Percentiles rank a stretch among this genome's conserved stretches.
phyloP scores from a whole-genome alignment of 202 grass and related monocot species.

The Panicum virgatum region DNA sequence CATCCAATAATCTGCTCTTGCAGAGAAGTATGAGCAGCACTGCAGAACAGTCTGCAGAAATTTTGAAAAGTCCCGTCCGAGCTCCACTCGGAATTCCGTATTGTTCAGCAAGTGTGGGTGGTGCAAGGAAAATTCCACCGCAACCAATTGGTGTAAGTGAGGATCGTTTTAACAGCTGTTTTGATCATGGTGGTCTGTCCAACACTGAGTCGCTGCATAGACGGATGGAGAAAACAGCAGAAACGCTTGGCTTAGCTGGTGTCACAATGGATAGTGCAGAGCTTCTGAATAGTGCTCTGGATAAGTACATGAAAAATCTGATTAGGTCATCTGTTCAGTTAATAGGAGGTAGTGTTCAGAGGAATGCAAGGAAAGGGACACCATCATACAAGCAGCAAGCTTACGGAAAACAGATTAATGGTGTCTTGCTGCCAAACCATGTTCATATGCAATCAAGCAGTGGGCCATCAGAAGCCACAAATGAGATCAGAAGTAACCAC shows the following conservation, averaged over 20 bases:
- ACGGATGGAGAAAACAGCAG: constrained; percentile 70
- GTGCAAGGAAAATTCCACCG: constrained; percentile 40
- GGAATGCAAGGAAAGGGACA: constrained; percentile 45
- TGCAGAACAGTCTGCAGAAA: constrained; percentile 28
- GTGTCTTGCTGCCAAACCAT: constrained; percentile 55
- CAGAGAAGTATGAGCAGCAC: constrained; percentile 33
- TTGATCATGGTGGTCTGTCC: constrained; percentile 48
- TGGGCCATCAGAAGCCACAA: constrained; percentile 37
- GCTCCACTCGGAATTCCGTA: constrained; percentile 80
- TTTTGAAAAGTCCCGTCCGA: constrained; percentile 43
- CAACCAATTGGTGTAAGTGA: constrained; percentile 31
- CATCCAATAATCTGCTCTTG: constrained; percentile 32
- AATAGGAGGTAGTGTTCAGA: constrained; percentile 47
- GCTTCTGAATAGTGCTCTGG: constrained; percentile 76
- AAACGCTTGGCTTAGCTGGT: constrained; percentile 61
- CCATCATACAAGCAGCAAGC: constrained; percentile 43
- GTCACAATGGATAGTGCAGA: constrained; percentile 73
- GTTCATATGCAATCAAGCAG: constrained; percentile 47
- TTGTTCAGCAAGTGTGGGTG: constrained; percentile 65
- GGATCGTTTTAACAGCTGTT: constrained; percentile 46
- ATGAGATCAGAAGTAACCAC: constrained; percentile 46
- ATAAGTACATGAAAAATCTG: constrained; percentile 76
- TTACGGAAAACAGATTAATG: constrained; percentile 51
- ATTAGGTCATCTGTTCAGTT: constrained; percentile 80
- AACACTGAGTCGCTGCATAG: constrained; percentile 57